Base-by-base conservation (phyloP, 2,329 filamentous ascomycete genomes). In the Pestalotiopsis sp. region DNA sequence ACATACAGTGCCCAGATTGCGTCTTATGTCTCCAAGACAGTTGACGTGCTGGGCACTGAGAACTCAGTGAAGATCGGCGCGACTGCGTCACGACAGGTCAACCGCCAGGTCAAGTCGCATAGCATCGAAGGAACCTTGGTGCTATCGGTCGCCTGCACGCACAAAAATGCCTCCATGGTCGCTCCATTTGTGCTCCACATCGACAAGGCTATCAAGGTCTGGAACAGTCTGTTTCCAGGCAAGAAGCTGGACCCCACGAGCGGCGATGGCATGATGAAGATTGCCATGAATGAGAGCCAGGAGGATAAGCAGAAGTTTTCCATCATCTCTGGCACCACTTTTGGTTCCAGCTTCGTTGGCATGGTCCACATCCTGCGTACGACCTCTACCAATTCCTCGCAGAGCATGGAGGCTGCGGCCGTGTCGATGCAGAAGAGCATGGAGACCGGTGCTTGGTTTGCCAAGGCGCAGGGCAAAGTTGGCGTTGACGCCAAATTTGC, bases 271-370 rank as follows among this genome's bases (percentile, higher is more conserved):
- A 60, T 60, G 57, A 20, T 60, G 57, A 27, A 27, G 13, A 23
- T 20, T 20, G 57, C 57, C 57, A 60, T 20, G 57, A 27, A 60
- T 7, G 57, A 60, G 57, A 27, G 17, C 23, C 17, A 60, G 23
- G 57, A 60, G 23, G 57, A 60, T 27, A 27, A 60, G 13, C 25
- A 68, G 20, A 66, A 61, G 59, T 72, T 69, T 62, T 66, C 59
- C 58, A 72, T 72, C 39, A 64, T 72, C 59, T 72, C 70, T n/a
- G 70, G 69, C 38, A 67, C 68, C 56, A 70, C 70, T 5, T 72
- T 69, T 49, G 70, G 70, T 11, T 72, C 70, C n/a, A 69, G 67
- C 61, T 72, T 72, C 49, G 69, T 72, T 9, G 70, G 70, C 49
- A 70, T 71, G 69, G 70, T 72, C 38, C 69, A 72, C 57, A 49